phyloP scores from a whole-genome alignment of 139 green algal genomes.

The Deuterostichococcus epilithicus region DNA sequence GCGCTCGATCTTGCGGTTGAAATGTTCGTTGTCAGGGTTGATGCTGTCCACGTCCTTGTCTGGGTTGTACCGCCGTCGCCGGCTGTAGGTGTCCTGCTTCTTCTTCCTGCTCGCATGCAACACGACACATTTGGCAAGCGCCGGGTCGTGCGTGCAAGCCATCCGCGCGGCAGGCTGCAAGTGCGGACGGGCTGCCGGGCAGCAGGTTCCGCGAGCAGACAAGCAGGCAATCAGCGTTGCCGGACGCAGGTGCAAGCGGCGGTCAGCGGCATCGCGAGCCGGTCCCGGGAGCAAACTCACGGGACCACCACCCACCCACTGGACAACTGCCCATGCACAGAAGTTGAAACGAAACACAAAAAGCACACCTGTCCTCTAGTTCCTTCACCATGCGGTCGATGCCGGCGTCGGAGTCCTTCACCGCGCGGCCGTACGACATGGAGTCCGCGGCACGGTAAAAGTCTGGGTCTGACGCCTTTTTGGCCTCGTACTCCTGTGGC shows the following conservation, averaged over 20 bases:
- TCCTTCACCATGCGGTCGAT: constrained; percentile 92
- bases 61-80: constrained; percentile 62
- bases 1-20: constrained; percentile 97
- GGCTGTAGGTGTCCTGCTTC: constrained; percentile 62
- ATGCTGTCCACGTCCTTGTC: constrained; percentile 92
- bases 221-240: not conserved
- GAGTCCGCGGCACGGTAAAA: constrained; percentile 78
- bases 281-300: too few relatives aligned
- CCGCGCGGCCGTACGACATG: constrained; percentile 63
- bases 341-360: not conserved
- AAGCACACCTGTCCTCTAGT: constrained; percentile 59
- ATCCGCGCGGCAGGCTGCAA: not conserved
- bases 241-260: too few relatives aligned
- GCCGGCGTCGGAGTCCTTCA: constrained; percentile 56
- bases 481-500: constrained; percentile 68
- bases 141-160: not conserved
- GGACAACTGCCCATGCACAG: constrained; percentile 2
- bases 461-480: constrained; percentile 70
- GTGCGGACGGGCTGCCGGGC: not conserved
- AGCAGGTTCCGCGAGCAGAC: not conserved
- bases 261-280: too few relatives aligned
- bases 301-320: not conserved
- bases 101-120: constrained; percentile 14
- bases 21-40: constrained; percentile 93
- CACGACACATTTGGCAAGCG: not conserved